Conservation (phyloP, 2,329 filamentous ascomycete species). For the Stagonosporopsis cucurbitacearum region DNA sequence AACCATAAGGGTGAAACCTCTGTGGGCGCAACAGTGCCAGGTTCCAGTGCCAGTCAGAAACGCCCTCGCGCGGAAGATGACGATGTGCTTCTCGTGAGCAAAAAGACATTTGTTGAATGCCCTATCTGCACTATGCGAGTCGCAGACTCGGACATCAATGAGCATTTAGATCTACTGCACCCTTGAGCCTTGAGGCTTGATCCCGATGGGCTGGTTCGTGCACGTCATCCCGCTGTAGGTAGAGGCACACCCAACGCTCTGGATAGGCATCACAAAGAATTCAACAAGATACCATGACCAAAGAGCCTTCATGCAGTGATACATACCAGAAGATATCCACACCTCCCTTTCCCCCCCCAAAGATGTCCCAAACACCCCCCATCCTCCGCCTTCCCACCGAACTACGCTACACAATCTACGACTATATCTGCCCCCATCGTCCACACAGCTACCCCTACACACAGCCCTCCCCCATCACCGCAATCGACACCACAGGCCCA, state of each 20-base stretch:
- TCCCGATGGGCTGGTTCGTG: slow-evolving; percentile 3
- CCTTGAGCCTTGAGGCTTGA: slow-evolving; percentile 16
- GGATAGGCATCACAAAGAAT: not conserved
- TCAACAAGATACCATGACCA: not conserved
- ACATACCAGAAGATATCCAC: not conserved
- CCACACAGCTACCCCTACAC: slow-evolving; percentile 24
- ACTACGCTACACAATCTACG: slow-evolving; percentile 26
- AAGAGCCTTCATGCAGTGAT: not conserved
- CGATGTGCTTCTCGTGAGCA: slow-evolving; percentile 19
- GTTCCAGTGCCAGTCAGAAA: slow-evolving; percentile 28
- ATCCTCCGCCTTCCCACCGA: slow-evolving; percentile 22
- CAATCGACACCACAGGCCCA: slow-evolving; percentile 18
- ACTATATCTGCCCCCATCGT: slow-evolving; percentile 11
- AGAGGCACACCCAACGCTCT: not conserved
- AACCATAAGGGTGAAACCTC: slow-evolving; percentile 22
- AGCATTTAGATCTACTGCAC: slow-evolving; percentile 49
- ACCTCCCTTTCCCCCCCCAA: not conserved
- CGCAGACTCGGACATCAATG: slow-evolving; percentile 46
- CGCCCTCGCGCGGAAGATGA: slow-evolving; percentile 16
- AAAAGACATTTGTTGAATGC: slow-evolving; percentile 44
- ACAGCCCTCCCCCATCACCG: slow-evolving; percentile 17
- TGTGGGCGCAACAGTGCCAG: slow-evolving; percentile 5
- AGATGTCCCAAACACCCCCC: not conserved
- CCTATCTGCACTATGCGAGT: slow-evolving; percentile 48
- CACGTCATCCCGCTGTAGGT: slow-evolving; percentile 19